Evolutionary conservation across 192 early-diverging fungal species (phyloP).

Genomic region (Entomortierella beljakovae): DNA sequence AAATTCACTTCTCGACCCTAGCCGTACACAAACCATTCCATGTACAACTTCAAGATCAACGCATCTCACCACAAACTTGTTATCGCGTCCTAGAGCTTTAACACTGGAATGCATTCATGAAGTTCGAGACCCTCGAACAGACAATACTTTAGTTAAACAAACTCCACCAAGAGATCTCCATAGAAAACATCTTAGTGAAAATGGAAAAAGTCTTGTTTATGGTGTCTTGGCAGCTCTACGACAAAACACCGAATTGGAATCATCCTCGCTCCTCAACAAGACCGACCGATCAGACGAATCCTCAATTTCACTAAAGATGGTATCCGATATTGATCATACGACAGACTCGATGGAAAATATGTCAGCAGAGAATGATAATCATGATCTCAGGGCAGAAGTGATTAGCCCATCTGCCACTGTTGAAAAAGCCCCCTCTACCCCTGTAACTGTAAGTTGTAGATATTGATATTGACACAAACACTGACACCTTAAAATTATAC

Average conservation of each 20-base stretch:
- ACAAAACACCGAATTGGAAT: constrained; percentile 28
- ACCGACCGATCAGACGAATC: background rate
- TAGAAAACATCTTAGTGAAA: constrained; percentile 36
- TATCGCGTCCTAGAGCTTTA: constrained; percentile 29
- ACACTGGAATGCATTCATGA: constrained; percentile 4
- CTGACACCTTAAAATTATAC: no score
- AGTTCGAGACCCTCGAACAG: background rate
- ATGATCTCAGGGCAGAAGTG: background rate
- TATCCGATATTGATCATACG: background rate
- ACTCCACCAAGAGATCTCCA: constrained; percentile 1
- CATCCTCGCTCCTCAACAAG: background rate
- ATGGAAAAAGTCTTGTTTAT: constrained; percentile 28
- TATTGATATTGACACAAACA: no score
- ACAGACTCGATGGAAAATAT: background rate
- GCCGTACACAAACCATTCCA: constrained; percentile 16
- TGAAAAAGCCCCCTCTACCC: background rate
- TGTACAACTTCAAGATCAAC: constrained; percentile 17
- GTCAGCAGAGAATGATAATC: background rate
- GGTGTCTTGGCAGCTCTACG: constrained; percentile 31
- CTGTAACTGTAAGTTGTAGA: background rate
- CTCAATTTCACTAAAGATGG: background rate
- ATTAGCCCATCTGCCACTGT: background rate
- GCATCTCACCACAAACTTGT: background rate
- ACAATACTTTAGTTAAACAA: background rate
- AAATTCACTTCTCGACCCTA: constrained; percentile 20